Percentiles rank a stretch among this genome's conserved stretches.
phyloP scores from a whole-genome alignment of 306 rosid species.

The Hippophae tibetana region DNA sequence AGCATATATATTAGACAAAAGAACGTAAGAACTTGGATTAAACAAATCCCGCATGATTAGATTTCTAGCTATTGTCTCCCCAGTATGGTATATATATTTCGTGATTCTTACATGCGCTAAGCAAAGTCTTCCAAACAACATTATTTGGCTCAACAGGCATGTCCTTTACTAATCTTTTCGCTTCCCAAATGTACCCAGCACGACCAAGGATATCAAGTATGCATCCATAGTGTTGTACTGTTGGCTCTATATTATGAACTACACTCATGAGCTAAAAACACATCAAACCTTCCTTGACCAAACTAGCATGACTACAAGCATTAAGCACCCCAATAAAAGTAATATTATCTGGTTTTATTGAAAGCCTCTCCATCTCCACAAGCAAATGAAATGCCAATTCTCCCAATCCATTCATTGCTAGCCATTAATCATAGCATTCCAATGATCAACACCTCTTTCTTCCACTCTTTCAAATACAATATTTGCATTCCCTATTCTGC shows the following conservation, averaged over 20 bases:
- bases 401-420: constrained; percentile 58
- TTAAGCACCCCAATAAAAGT: constrained; percentile 57
- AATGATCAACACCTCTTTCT: constrained; percentile 53
- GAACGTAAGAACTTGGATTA: constrained; percentile 50
- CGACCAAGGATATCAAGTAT: constrained; percentile 62
- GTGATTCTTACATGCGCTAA: constrained; percentile 53
- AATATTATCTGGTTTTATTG: constrained; percentile 49
- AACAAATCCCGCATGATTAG: constrained; percentile 32
- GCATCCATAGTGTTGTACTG: constrained; percentile 73
- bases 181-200: constrained; percentile 55
- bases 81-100: constrained; percentile 31
- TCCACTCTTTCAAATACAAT: constrained; percentile 43
- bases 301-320: constrained; percentile 67
- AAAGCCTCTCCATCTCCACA: constrained; percentile 47
- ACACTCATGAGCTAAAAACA: constrained; percentile 66
- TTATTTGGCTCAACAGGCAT: constrained; percentile 78
- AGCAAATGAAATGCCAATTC: constrained; percentile 46
- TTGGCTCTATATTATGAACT: constrained; percentile 56
- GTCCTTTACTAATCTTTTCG: constrained; percentile 34
- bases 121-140: constrained; percentile 64
- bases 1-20: constrained; percentile 57
- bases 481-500: constrained; percentile 48
- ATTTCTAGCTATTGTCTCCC: constrained; percentile 43
- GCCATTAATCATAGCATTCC: constrained; percentile 72
- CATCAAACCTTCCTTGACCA: constrained; percentile 59